Base-by-base conservation (phyloP, 2,329 filamentous ascomycete genomes). In the Blastomyces silverae region DNA sequence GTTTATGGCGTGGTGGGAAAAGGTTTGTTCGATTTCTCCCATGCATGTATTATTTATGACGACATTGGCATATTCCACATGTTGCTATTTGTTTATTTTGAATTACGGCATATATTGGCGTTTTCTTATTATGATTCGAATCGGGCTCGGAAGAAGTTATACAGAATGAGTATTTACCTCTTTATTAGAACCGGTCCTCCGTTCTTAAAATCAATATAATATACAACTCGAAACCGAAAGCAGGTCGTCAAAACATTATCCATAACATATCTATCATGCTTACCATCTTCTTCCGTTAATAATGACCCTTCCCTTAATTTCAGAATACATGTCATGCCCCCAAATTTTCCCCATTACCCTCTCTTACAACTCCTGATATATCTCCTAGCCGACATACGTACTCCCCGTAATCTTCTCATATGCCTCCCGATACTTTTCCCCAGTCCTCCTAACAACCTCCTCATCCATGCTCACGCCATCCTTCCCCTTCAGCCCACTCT, bases 281-380 rank as follows among this genome's bases (percentile, higher is more conserved):
- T 34, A 11, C 31, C 28, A 20, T 20, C 8, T 37, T 22, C 53
- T 2, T n/a, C 53, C 31, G 20, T 56, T 0, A 13, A 20, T 31
- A 37, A 56, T 56, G 20, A n/a, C 28, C 53, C 8, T 8, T 3
- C 10, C 1, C 10, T 8, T 42, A 25, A 7, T 13, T 58, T 22
- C 42, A 11, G 20, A 58, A 50, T 25, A 44, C 44, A 13, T 1
- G 15, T 25, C 25, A 17, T 34, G 7, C 20, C 20, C 20, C 17
- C 22, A 57, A 37, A 15, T 22, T 17, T 17, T 42, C 5, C 87
- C 87, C 0, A 87, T 89, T 69, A 92, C 79, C 75, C 81, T 84
- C 79, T 87, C 82, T 76, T 86, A 95, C 0, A 89, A 90, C 75
- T 95, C 90, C 69, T 79, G 79, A 74, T 96, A 96, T 77, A 89